Base-by-base conservation (phyloP, 768 basidiomycete species). In the Suillus paluster region DNA sequence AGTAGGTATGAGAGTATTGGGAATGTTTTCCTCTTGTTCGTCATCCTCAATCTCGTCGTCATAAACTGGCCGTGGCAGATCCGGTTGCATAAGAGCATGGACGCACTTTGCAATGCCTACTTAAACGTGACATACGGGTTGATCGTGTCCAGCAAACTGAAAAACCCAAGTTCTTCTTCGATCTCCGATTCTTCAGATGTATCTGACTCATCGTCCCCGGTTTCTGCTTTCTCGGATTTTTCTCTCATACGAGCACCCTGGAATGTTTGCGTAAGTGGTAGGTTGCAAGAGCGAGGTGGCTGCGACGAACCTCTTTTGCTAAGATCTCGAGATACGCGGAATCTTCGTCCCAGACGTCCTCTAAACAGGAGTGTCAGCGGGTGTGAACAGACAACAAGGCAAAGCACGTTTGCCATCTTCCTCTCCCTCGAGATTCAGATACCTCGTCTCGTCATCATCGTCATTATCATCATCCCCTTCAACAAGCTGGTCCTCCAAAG, bases 341-440 rank as follows among this genome's bases (percentile, higher is more conserved):
- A 67, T 94, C 92, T 62, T 92, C 89, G 68, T 95, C 94, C 88
- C 90, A 94, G 17, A 95, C 92, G 73, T 96, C 94, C 71, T 92
- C 93, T 88, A 66, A 63, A 41, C 27, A 9, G 2, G 30, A 17
- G 17, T 17, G 21, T 64, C 17, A 65, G 60, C 23, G 46, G 21
- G 23, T 49, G 39, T 3, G 33, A 41, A 21, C 3, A 36, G 7
- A 4, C 36, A 55, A 30, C 12, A 15, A 33, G n/a, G 21, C 5
- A 39, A 45, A 23, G 25, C 21, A 34, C 7, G 9, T 78, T 62
- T 59, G 83, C 87, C 86, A 68, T 89, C 89, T 19, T 76, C 74
- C 48, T 91, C 89, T 59, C 86, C 89, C 50, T 84, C 86, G 68
- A 90, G 71, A 67, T 89, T 88, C 64, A 88, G 70, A 50, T 84